These are phyloP conservation scores for Ogataea zsoltii DNA, from an alignment of 805 yeast genomes.

Conservation along the genomic window DNA sequence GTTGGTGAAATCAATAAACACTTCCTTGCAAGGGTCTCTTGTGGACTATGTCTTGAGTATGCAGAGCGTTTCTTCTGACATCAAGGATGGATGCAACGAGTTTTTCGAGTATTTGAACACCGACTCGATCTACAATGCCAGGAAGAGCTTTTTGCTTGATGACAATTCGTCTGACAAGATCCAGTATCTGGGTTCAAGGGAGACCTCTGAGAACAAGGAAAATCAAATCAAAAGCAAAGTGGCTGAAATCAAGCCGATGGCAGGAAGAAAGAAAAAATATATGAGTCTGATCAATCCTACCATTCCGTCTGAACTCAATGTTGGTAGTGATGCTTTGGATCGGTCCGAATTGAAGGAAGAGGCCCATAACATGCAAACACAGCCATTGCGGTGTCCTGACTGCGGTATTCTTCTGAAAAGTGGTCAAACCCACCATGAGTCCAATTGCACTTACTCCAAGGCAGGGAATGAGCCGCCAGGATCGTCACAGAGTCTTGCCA, in stretches of 20 bases:
- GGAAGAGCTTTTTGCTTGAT: conserved; percentile 19
- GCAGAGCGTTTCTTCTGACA: conserved; percentile 31
- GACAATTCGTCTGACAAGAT: conserved; percentile 21
- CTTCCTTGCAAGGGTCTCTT: conserved; percentile 45
- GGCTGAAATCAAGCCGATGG: conserved; percentile 11
- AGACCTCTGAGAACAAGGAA: conserved; percentile 21
- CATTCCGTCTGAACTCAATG: conserved; percentile 14
- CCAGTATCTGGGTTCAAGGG: conserved; percentile 20
- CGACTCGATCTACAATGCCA: conserved; percentile 22
- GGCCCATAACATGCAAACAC: conserved; percentile 8
- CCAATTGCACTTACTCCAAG: conserved; percentile 15
- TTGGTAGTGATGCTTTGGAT: conserved; percentile 8
- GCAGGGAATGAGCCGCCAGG: conserved; percentile 21
- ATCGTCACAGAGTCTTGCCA: conserved; percentile 25
- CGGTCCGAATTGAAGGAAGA: conserved; percentile 12
- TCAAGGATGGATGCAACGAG: conserved; percentile 31
- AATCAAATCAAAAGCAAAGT: conserved; percentile 15
- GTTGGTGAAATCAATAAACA: conserved; percentile 46
- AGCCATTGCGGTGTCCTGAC: conserved; percentile 18
- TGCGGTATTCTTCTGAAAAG: conserved; percentile 18
- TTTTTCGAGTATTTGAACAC: conserved; percentile 30
- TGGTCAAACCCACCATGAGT: conserved; percentile 19
- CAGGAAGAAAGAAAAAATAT: conserved; percentile 18
- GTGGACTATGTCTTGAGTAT: conserved; percentile 42
- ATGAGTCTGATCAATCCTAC: conserved; percentile 18